A percentile compares a stretch with the other conserved stretches of the same genome.
Evolutionary conservation across 108 stramenopile species (phyloP).

Genomic region (Epithemia pelagica): DNA sequence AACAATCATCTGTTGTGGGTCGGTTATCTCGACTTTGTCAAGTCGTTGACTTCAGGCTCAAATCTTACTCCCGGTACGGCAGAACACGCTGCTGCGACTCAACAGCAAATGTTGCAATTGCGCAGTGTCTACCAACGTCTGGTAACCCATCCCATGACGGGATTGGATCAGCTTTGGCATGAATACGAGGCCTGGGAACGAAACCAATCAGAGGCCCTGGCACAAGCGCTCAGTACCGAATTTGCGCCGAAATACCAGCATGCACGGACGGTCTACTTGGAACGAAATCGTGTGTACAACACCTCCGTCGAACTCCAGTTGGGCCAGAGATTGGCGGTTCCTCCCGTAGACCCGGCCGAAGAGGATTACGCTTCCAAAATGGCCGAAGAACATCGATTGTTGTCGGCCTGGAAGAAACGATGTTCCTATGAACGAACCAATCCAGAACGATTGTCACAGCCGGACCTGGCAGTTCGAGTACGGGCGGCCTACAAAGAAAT

Average conservation of each 20-base stretch:
- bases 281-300: slow-evolving; percentile 62
- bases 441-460: slow-evolving; percentile 61
- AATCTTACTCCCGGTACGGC: slow-evolving; percentile 11
- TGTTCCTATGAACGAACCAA: slow-evolving; percentile 81
- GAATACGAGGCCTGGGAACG: slow-evolving; percentile 82
- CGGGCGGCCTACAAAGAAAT: slow-evolving; percentile 69
- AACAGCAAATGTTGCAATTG: slow-evolving; percentile 58
- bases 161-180: slow-evolving; percentile 78
- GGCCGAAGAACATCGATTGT: slow-evolving; percentile 50
- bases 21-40: slow-evolving; percentile 57
- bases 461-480: slow-evolving; percentile 50
- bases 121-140: slow-evolving; percentile 72
- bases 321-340: slow-evolving; percentile 52
- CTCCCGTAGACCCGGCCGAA: slow-evolving; percentile 34
- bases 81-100: slow-evolving; percentile 27
- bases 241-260: slow-evolving; percentile 78
- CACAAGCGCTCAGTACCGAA: slow-evolving; percentile 63
- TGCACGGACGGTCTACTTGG: slow-evolving; percentile 78
- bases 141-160: slow-evolving; percentile 74
- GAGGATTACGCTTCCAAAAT: slow-evolving; percentile 47
- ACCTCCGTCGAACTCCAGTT: slow-evolving; percentile 35
- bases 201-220: slow-evolving; percentile 65
- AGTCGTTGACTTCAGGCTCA: slow-evolving; percentile 28
- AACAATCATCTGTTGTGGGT: slow-evolving; percentile 78
- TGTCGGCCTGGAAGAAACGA: slow-evolving; percentile 68